A percentile compares a stretch with the other conserved stretches of the same genome.
Evolutionary conservation across 371 early-diverging fungal genomes (phyloP).

Genomic region (Circinella umbellata): DNA sequence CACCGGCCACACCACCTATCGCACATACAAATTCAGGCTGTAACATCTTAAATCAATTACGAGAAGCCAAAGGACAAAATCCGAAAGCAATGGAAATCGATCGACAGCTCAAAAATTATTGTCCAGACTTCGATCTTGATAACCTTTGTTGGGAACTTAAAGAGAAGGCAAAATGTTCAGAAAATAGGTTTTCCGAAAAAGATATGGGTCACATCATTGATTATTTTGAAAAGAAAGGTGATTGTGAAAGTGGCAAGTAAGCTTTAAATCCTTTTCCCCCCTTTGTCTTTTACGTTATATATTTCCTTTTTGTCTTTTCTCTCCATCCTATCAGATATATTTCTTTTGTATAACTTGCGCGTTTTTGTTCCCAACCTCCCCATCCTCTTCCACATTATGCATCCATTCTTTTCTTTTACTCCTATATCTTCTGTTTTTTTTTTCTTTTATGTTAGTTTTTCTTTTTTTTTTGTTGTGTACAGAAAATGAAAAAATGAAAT

Average conservation of each 20-base stretch:
- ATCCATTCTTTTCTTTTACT: too few relatives aligned
- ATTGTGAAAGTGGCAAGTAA: neutral
- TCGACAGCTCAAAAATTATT: conserved; percentile 17
- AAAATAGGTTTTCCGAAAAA: conserved; percentile 8
- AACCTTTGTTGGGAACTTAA: conserved; percentile 25
- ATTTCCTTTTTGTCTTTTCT: neutral
- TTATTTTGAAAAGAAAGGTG: conserved; percentile 10
- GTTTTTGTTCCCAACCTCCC: too few relatives aligned
- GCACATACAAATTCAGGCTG: neutral
- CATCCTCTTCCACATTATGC: too few relatives aligned
- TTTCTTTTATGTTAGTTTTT: conserved; percentile 3
- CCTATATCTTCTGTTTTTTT: neutral
- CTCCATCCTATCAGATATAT: too few relatives aligned
- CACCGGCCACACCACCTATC: neutral
- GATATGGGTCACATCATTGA: conserved; percentile 12
- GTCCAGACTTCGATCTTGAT: conserved; percentile 40
- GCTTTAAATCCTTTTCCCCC: neutral
- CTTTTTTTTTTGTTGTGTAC: conserved; percentile 7
- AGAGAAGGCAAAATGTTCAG: conserved; percentile 21
- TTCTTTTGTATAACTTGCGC: too few relatives aligned
- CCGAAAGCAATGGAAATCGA: conserved; percentile 27
- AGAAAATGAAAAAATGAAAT: conserved; percentile 9
- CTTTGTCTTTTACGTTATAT: neutral
- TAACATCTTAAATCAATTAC: neutral
- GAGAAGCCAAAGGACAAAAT: conserved; percentile 27